A percentile compares a stretch with the other conserved stretches of the same genome.
Evolutionary conservation across 78 protist genomes (phyloP).

Genomic region (Dictyostelium firmibasis): DNA sequence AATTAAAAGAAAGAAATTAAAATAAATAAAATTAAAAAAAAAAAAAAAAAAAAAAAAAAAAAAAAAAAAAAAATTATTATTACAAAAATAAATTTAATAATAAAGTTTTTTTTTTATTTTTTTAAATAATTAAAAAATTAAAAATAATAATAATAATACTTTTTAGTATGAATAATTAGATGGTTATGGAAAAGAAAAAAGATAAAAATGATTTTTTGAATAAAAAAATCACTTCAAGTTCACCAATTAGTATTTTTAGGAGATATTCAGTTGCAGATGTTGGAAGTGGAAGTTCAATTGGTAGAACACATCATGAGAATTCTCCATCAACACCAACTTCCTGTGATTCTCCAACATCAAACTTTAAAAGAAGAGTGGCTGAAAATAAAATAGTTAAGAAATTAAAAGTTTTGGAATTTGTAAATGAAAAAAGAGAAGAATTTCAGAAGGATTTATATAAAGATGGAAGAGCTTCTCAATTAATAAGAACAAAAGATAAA

Average conservation of each 20-base stretch:
- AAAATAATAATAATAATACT: not conserved
- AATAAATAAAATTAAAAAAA: not conserved
- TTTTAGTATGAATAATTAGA: not conserved
- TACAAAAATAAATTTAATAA: not conserved
- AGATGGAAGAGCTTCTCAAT: slow-evolving; percentile 35
- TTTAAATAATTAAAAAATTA: not conserved
- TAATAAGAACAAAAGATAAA: slow-evolving; percentile 56
- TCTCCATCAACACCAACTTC: not conserved
- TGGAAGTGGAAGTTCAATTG: not conserved
- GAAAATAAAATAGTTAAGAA: slow-evolving; percentile 46
- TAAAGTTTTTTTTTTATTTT: no score
- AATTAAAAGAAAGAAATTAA: not conserved
- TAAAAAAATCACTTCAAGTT: slow-evolving; percentile 11
- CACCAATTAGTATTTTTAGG: slow-evolving; percentile 24
- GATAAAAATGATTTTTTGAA: slow-evolving; percentile 6
- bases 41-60: not conserved
- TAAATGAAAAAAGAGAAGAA: slow-evolving; percentile 57
- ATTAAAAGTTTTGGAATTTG: slow-evolving; percentile 65
- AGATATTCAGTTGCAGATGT: slow-evolving; percentile 42
- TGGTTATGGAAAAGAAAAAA: slow-evolving; percentile 4
- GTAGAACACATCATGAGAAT: not conserved
- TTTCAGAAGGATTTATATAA: slow-evolving; percentile 12
- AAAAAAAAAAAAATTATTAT: not conserved
- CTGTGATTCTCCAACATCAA: not conserved
- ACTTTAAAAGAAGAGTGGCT: slow-evolving; percentile 9